Evolutionary conservation across 805 yeast species (phyloP).

Genomic region (Lipomyces lipofer): DNA sequence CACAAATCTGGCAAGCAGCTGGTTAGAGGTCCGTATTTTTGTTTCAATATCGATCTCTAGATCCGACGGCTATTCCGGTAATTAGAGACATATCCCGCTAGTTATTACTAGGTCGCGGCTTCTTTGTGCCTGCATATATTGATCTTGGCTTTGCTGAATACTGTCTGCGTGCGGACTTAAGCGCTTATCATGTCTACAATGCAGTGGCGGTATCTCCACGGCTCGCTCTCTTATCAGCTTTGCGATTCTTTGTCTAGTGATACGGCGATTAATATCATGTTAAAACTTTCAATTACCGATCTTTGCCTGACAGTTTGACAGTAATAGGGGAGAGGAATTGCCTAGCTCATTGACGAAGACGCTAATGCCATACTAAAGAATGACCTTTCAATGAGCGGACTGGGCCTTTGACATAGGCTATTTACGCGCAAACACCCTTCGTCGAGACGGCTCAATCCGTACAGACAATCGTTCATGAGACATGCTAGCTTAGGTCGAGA

Average conservation of each 20-base stretch:
- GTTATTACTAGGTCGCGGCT: neutral
- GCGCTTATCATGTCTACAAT: neutral
- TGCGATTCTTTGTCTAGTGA: neutral
- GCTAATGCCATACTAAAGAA: neutral
- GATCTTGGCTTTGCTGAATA: neutral
- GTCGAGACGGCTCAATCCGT: neutral
- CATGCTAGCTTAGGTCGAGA: neutral
- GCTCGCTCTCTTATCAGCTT: neutral
- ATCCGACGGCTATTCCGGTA: neutral
- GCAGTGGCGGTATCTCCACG: conserved; percentile 1
- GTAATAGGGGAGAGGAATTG: neutral
- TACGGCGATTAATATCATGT: neutral
- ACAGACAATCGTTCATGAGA: neutral
- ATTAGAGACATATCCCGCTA: neutral
- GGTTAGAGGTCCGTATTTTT: neutral
- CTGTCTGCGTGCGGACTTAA: too few relatives aligned
- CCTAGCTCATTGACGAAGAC: neutral
- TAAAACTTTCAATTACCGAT: neutral
- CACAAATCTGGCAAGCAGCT: neutral
- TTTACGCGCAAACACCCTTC: too few relatives aligned
- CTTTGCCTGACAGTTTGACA: neutral
- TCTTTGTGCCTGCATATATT: neutral
- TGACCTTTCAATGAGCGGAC: neutral
- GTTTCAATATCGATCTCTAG: neutral
- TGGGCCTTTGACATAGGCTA: too few relatives aligned